Percentiles rank a stretch among this genome's conserved stretches.
phyloP scores from a whole-genome alignment of 768 basidiomycete species.

The Leccinum subgranulosum region DNA sequence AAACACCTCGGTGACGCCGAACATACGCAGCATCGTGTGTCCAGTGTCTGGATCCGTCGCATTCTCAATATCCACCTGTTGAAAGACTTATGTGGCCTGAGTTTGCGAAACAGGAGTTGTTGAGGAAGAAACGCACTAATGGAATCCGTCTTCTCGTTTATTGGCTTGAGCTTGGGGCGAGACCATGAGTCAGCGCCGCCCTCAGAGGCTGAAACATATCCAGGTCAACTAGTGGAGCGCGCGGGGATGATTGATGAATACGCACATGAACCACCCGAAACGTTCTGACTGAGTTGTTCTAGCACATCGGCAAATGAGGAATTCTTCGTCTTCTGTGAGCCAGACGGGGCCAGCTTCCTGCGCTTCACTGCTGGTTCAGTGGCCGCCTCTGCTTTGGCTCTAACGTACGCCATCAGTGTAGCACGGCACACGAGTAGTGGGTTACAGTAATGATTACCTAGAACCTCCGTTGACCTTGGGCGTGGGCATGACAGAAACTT shows the following conservation, averaged over 20 bases:
- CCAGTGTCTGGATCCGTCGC: constrained; percentile 43
- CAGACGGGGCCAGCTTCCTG: constrained; percentile 45
- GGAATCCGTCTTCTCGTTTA: constrained; percentile 60
- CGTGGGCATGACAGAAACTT: constrained; percentile 12
- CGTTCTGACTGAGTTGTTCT: constrained; percentile 55
- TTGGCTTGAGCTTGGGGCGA: constrained; percentile 51
- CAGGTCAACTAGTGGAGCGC: not conserved
- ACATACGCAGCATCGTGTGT: constrained; percentile 61
- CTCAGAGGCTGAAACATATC: constrained; percentile 50
- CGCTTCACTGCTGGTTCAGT: constrained; percentile 50
- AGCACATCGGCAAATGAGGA: constrained; percentile 62
- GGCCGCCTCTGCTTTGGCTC: constrained; percentile 19
- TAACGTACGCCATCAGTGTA: constrained; percentile 15
- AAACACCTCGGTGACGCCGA: constrained; percentile 83
- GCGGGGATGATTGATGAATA: not conserved
- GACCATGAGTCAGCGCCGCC: constrained; percentile 78
- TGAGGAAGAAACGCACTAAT: constrained; percentile 50
- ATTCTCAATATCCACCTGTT: constrained; percentile 93
- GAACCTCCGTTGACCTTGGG: constrained; percentile 10
- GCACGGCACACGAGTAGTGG: not conserved
- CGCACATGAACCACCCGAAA: constrained; percentile 41
- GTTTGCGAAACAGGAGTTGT: not conserved
- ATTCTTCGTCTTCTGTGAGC: constrained; percentile 25
- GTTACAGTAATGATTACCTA: constrained; percentile 8
- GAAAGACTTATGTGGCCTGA: constrained; percentile 61